Conservation (phyloP, 495 filamentous ascomycete genomes). For the Articulospora tetracladia region DNA sequence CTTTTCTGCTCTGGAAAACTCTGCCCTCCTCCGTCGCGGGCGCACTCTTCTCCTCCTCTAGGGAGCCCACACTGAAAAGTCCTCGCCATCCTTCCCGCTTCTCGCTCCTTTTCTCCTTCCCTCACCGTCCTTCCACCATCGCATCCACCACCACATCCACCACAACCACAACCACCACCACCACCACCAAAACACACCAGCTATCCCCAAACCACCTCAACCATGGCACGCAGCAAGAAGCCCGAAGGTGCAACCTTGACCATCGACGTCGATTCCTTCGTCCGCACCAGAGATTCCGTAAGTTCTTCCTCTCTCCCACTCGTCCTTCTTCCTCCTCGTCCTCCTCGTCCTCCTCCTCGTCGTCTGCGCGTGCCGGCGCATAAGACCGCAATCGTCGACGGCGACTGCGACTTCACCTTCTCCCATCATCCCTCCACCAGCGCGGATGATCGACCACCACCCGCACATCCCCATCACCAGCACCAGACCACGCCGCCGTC, state of each 20-base stretch:
- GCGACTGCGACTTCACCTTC: conserved; percentile 5
- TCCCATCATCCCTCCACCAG: neutral
- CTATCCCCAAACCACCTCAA: conserved; percentile 30
- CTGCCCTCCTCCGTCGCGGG: neutral
- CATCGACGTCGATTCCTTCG: conserved; percentile 59
- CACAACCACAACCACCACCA: conserved; percentile 14
- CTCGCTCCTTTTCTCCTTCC: neutral
- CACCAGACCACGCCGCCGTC: conserved; percentile 16
- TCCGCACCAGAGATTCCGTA: conserved; percentile 61
- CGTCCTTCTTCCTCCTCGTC: conserved; percentile 18
- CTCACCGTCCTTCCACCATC: neutral
- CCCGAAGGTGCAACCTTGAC: conserved; percentile 33
- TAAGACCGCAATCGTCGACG: neutral
- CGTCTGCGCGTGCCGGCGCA: neutral
- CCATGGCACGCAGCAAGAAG: conserved; percentile 47
- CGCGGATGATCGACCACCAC: conserved; percentile 5
- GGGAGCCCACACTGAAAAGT: too few species aligned
- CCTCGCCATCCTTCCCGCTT: neutral
- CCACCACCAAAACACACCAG: conserved; percentile 31
- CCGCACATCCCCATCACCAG: conserved; percentile 6
- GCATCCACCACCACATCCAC: conserved; percentile 11
- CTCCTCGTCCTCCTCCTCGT: conserved; percentile 2
- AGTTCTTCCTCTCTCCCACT: conserved; percentile 31
- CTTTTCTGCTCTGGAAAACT: too few species aligned
- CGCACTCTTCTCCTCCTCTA: too few species aligned